Percentiles rank a stretch among this genome's conserved stretches.
These are phyloP conservation scores for Aspergillus fumigatiaffinis DNA, from an alignment of 2,329 filamentous ascomycete species.

Conservation along the genomic window DNA sequence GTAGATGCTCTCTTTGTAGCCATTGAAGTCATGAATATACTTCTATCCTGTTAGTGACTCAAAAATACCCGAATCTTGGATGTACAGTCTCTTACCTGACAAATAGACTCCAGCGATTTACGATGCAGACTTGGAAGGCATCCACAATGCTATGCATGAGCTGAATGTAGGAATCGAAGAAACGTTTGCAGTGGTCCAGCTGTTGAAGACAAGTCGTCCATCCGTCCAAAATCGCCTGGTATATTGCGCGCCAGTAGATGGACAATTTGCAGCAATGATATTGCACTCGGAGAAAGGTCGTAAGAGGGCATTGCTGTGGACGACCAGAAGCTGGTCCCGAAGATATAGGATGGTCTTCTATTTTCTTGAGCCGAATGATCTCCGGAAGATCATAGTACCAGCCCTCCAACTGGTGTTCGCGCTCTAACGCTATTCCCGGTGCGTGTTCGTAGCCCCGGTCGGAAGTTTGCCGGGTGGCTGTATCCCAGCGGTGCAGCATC, in stretches of 20 bases:
- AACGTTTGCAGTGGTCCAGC: constrained; percentile 12
- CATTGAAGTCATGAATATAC: no score
- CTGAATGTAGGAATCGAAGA: constrained; percentile 16
- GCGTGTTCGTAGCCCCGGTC: constrained; percentile 16
- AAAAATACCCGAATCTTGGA: no score
- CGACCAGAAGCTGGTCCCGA: no score
- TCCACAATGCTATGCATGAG: constrained; percentile 11
- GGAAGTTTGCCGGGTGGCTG: constrained; percentile 14
- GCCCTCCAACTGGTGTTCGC: constrained; percentile 27
- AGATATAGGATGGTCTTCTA: no score
- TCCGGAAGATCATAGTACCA: constrained; percentile 27
- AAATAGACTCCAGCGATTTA: neutral
- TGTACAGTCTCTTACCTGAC: no score
- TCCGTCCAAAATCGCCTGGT: constrained; percentile 16
- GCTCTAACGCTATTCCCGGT: constrained; percentile 26
- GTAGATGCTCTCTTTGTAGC: no score
- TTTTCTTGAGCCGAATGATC: constrained; percentile 19
- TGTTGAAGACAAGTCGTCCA: neutral
- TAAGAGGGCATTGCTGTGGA: constrained; percentile 1
- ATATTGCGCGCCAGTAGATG: constrained; percentile 30
- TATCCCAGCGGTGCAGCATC: constrained; percentile 30
- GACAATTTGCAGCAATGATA: constrained; percentile 25
- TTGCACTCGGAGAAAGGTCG: constrained; percentile 21
- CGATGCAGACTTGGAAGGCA: constrained; percentile 9
- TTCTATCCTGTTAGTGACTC: no score